phyloP scores from a whole-genome alignment of 805 yeast species.

The Suhomyces vadensis region DNA sequence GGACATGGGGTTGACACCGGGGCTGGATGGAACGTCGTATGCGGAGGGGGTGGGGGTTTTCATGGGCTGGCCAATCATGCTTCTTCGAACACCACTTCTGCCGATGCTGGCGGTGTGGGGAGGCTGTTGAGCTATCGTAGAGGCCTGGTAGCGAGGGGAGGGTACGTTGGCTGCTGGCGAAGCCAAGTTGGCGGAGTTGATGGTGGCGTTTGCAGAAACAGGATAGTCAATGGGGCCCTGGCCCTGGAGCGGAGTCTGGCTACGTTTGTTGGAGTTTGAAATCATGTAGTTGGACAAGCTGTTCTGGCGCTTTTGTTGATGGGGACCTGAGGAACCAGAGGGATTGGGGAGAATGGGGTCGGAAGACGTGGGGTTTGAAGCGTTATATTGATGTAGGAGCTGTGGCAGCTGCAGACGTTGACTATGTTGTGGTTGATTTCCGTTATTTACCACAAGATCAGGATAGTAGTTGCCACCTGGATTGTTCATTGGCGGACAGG shows the following conservation, averaged over 20 bases:
- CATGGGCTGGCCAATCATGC: constrained; percentile 15
- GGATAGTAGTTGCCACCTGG: constrained; percentile 6
- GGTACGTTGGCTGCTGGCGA: constrained; percentile 4
- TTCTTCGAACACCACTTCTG: constrained; percentile 16
- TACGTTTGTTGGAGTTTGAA: constrained; percentile 36
- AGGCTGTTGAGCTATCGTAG: constrained; percentile 1
- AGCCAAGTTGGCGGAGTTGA: constrained; percentile 9
- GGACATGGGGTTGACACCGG: constrained; percentile 31
- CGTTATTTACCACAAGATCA: constrained; percentile 9
- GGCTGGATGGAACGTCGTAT: constrained; percentile 44
- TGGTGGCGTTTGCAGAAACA: constrained; percentile 17
- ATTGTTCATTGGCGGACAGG: constrained; percentile 4
- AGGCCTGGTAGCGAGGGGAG: constrained; percentile 12
- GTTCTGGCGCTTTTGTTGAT: constrained; percentile 42
- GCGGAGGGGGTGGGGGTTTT: constrained; percentile 45
- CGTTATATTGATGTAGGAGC: neutral
- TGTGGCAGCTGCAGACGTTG: constrained; percentile 1
- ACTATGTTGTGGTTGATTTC: constrained; percentile 1
- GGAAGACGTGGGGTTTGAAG: too few relatives aligned
- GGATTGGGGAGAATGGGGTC: too few relatives aligned
- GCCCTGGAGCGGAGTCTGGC: constrained; percentile 25
- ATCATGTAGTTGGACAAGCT: constrained; percentile 37
- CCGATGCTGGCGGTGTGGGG: neutral
- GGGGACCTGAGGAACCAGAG: neutral
- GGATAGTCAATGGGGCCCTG: constrained; percentile 10